Percentiles rank a stretch among this genome's conserved stretches.
Conservation (phyloP, 2,329 filamentous ascomycete genomes). For the Aspergillus chevalieri region DNA sequence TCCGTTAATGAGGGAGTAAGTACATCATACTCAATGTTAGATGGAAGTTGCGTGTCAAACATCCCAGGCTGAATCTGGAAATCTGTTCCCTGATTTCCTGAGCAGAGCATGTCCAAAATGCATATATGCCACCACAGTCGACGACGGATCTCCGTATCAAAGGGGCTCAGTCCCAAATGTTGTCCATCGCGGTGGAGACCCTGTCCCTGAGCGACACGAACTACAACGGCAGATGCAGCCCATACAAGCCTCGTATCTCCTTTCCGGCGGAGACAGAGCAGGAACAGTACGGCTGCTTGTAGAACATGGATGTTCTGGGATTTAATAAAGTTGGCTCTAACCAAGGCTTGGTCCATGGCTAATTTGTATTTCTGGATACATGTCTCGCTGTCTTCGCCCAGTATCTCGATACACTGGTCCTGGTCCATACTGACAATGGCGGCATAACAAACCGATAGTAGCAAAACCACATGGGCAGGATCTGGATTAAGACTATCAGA, state of each 20-base stretch:
- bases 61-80: constrained; percentile 17
- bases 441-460: constrained; percentile 12
- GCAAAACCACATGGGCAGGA: constrained; percentile 2
- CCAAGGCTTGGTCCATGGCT: constrained; percentile 8
- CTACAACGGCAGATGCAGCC: constrained; percentile 3
- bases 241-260: constrained; percentile 8
- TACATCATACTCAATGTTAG: constrained; percentile 19
- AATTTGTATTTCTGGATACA: constrained; percentile 2
- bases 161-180: not conserved
- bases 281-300: constrained; percentile 13
- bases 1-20: constrained; percentile 11
- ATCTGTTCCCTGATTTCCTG: constrained; percentile 21
- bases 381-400: constrained; percentile 4
- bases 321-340: constrained; percentile 9
- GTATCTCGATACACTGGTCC: constrained; percentile 3
- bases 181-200: constrained; percentile 3
- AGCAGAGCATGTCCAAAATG: constrained; percentile 21
- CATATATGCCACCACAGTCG: constrained; percentile 26
- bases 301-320: constrained; percentile 8
- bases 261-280: constrained; percentile 9
- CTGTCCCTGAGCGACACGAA: constrained; percentile 2
- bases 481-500: not conserved
- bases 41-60: constrained; percentile 19
- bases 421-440: constrained; percentile 11
- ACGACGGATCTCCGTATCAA: constrained; percentile 22